A percentile compares a stretch with the other conserved stretches of the same genome.
phyloP scores from a whole-genome alignment of 2,329 filamentous ascomycete genomes.

The Hypoxylon sp. region DNA sequence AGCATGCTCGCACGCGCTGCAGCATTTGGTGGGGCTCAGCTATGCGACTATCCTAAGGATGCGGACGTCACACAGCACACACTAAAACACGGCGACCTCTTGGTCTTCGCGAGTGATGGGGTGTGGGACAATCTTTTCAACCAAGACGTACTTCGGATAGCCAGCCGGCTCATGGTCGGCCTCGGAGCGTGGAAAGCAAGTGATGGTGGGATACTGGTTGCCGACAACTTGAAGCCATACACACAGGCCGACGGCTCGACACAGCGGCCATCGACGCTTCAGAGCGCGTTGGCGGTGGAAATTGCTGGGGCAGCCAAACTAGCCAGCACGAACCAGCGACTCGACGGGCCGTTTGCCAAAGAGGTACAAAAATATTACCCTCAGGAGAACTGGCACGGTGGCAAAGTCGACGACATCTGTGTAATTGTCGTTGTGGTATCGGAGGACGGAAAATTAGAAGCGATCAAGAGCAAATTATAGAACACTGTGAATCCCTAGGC shows the following conservation, averaged over 20 bases:
- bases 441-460: constrained; percentile 62
- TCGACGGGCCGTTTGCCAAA: constrained; percentile 94
- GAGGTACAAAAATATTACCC: constrained; percentile 92
- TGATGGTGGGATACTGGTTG: constrained; percentile 72
- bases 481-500: not conserved
- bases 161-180: constrained; percentile 80
- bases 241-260: constrained; percentile 55
- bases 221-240: constrained; percentile 68
- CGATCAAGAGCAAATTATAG: constrained; percentile 49
- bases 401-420: constrained; percentile 96
- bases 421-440: constrained; percentile 84
- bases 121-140: constrained; percentile 96
- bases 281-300: constrained; percentile 82
- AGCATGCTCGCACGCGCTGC: constrained; percentile 82
- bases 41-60: constrained; percentile 87
- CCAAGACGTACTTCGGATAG: constrained; percentile 86
- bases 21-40: constrained; percentile 84
- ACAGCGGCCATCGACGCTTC: constrained; percentile 67
- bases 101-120: constrained; percentile 95
- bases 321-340: constrained; percentile 83
- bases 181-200: constrained; percentile 80
- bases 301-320: constrained; percentile 86
- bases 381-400: constrained; percentile 86
- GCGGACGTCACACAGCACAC: constrained; percentile 82
- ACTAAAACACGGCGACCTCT: constrained; percentile 89